Conservation (phyloP, 2,329 filamentous ascomycete genomes). For the Bisporella sp. region DNA sequence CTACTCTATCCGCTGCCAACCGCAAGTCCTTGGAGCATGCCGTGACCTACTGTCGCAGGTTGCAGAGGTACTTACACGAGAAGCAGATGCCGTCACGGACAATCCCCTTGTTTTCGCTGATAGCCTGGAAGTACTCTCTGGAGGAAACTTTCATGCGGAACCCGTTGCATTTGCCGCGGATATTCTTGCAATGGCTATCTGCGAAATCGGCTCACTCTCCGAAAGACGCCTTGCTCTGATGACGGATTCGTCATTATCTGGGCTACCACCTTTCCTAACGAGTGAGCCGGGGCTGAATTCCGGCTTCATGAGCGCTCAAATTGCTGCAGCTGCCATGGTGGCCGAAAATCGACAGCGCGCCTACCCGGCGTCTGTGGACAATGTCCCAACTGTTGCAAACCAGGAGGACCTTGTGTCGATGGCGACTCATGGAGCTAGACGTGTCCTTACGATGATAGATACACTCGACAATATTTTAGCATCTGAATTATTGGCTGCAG, state of each 20-base stretch:
- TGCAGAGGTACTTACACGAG: neutral
- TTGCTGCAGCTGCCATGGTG: neutral
- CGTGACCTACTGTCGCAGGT: neutral
- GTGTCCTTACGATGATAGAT: neutral
- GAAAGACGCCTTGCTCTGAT: neutral
- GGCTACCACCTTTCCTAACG: neutral
- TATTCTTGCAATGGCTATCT: neutral
- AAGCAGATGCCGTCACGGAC: neutral
- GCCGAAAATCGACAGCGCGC: neutral
- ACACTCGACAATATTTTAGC: neutral
- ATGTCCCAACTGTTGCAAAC: neutral
- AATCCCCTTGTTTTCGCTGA: neutral
- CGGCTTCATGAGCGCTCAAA: neutral
- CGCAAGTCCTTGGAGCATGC: neutral
- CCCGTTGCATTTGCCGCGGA: neutral
- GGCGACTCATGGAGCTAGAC: neutral
- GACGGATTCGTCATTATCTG: neutral
- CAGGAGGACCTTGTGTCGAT: neutral
- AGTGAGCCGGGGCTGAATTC: neutral
- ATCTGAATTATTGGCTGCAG: neutral
- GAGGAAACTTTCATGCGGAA: neutral
- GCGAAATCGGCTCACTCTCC: neutral
- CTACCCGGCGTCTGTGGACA: neutral
- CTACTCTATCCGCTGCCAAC: neutral
- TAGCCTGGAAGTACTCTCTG: neutral